Conservation (phyloP, 2,329 filamentous ascomycete genomes). For the Tolypocladium tropicale region DNA sequence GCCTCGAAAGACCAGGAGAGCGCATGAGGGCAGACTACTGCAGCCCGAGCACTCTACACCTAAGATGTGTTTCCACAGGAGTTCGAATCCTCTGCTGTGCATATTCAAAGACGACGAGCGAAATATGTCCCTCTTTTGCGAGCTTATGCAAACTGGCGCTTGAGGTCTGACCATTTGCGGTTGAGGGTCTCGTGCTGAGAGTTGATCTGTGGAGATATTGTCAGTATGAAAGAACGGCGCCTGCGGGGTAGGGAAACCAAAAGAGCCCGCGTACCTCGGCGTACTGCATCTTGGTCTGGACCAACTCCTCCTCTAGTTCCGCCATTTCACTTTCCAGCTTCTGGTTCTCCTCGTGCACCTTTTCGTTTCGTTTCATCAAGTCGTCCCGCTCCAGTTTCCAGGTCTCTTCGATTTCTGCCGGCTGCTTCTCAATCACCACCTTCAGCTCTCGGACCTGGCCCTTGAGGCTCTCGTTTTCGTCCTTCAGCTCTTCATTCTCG, state of each 20-base stretch:
- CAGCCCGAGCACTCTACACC: conserved; percentile 12
- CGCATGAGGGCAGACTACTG: background rate
- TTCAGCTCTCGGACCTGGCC: conserved; percentile 79
- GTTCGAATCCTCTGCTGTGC: background rate
- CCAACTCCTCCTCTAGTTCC: conserved; percentile 86
- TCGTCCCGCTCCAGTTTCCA: conserved; percentile 80
- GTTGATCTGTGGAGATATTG: conserved; percentile 46
- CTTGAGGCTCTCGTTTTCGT: conserved; percentile 80
- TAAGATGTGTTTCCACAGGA: conserved; percentile 7
- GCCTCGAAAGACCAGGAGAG: background rate
- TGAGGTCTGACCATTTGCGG: conserved; percentile 69
- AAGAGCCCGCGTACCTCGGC: conserved; percentile 65
- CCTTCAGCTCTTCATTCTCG: conserved; percentile 79
- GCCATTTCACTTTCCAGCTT: conserved; percentile 79
- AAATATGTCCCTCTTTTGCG: background rate
- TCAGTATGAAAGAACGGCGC: conserved; percentile 7
- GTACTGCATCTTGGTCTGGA: conserved; percentile 88
- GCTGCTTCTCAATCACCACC: conserved; percentile 80
- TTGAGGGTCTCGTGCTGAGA: conserved; percentile 60
- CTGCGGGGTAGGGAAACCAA: background rate
- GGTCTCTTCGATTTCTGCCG: conserved; percentile 72
- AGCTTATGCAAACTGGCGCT: conserved; percentile 41
- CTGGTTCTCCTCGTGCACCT: conserved; percentile 89
- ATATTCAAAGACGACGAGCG: background rate
- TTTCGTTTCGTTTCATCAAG: conserved; percentile 83